Evolutionary conservation across 2,329 filamentous ascomycete genomes (phyloP), one percentile per base, ranked within the genome.

Genomic region (Ceratocystis ficicola): DNA sequence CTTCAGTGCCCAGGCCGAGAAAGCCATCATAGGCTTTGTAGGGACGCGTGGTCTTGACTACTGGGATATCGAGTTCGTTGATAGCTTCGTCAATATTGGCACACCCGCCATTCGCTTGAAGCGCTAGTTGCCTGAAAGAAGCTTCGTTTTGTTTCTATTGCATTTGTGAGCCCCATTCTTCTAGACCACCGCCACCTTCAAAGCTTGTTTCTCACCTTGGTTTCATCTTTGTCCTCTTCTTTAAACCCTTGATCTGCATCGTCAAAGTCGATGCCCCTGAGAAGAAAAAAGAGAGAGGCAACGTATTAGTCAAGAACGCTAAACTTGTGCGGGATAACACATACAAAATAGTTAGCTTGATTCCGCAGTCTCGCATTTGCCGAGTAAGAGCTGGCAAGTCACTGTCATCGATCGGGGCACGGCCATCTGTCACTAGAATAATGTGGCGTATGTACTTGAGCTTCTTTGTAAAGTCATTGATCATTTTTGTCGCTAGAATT

Each of bases 71-170:
- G 15, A 96, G 80, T 73, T 94, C 88, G 57, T 87, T 83, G 64
- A 96, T 84, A 2, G 92, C 94, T 75, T 95, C 87, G 12, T 86
- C 87, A 62, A 96, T 83, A 3, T 92, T 96, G n/a, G 88, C 93
- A 71, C 88, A 90, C 1, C 83, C 76, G 36, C 89, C 90, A 65
- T 86, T 77, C 28, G 77, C 75, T 71, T 89, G 93, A 60, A 83
- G 79, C 7, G 89, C 82, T 2, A 83, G 82, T 6, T 97, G 78
- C 1, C 79, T 83, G 20, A 97, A 77, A 0, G 86, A 77, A 1
- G 74, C 73, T 73, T 99, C 94, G 70, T 95, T 96, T 60, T 81
- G 76, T 72, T 72, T 72, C 76, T 77, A 50, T 0, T 5, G 17
- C 3, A 8, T 32, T 30, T 59, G 15, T 62, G 28, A 57, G 64